A percentile compares a stretch with the other conserved stretches of the same genome.
Conservation (phyloP, 805 yeast genomes). For the Kluyveromyces wickerhamii region DNA sequence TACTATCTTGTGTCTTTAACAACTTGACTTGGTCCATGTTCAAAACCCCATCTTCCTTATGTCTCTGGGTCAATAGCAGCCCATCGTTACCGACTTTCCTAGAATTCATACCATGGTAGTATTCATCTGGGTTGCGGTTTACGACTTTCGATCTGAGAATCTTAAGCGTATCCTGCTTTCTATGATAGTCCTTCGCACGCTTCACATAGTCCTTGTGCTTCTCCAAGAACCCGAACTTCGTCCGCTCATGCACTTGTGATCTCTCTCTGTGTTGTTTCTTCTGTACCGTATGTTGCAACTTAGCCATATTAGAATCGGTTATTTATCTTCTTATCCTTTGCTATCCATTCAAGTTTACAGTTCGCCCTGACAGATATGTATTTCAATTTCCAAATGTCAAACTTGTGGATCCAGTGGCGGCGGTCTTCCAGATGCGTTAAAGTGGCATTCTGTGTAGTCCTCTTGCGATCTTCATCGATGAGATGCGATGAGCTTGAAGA, state of each 20-base stretch:
- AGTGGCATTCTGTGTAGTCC: too few relatives aligned
- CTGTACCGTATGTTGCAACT: slow-evolving; percentile 80
- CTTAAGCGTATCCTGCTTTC: slow-evolving; percentile 54
- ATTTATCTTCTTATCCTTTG: background rate
- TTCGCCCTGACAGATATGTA: slow-evolving; percentile 8
- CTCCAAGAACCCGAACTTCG: slow-evolving; percentile 77
- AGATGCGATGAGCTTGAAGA: slow-evolving; percentile 5
- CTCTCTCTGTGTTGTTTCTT: slow-evolving; percentile 96
- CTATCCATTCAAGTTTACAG: too few relatives aligned
- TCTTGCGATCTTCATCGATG: background rate
- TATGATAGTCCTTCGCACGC: slow-evolving; percentile 60
- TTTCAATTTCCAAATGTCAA: background rate
- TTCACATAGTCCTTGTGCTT: slow-evolving; percentile 81
- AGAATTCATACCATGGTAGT: slow-evolving; percentile 85
- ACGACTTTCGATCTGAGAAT: slow-evolving; percentile 64
- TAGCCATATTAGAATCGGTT: slow-evolving; percentile 61
- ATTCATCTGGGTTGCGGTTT: slow-evolving; percentile 86
- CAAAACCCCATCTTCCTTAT: slow-evolving; percentile 42
- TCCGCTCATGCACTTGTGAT: slow-evolving; percentile 71
- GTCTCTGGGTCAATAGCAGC: slow-evolving; percentile 54
- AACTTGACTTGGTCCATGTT: slow-evolving; percentile 71
- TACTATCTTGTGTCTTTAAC: slow-evolving; percentile 84
- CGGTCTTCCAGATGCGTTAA: too few relatives aligned
- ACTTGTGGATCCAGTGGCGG: too few relatives aligned
- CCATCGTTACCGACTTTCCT: slow-evolving; percentile 65